Conservation (phyloP, 345 rosid species). For the Microthlaspi erraticum region DNA sequence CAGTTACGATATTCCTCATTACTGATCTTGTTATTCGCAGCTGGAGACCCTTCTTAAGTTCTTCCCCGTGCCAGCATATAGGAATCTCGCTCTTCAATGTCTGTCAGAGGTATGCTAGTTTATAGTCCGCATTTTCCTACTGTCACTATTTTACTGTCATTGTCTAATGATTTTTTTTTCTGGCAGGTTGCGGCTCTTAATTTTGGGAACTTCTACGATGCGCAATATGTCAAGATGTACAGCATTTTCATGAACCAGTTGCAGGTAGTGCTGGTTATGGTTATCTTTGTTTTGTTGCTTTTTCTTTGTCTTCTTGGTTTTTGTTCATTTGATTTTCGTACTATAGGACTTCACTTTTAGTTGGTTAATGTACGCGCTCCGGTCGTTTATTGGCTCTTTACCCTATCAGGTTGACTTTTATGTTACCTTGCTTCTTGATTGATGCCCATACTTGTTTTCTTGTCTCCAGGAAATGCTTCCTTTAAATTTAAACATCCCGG, state of each 20-base stretch:
- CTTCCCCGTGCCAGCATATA: constrained; percentile 76
- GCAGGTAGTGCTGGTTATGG: constrained; percentile 54
- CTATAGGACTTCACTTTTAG: constrained; percentile 9
- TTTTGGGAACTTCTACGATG: constrained; percentile 79
- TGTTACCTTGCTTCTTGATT: constrained; percentile 27
- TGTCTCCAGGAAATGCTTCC: constrained; percentile 68
- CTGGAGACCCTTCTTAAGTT: constrained; percentile 89
- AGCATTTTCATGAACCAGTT: constrained; percentile 75
- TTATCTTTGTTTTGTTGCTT: background rate
- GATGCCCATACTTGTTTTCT: constrained; percentile 12
- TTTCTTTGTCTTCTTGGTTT: too few species aligned
- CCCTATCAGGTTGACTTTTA: constrained; percentile 1
- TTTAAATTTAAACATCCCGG: constrained; percentile 68
- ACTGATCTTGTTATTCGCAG: constrained; percentile 50
- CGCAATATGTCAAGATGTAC: constrained; percentile 83
- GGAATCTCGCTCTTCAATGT: constrained; percentile 94
- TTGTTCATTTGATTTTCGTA: constrained; percentile 8
- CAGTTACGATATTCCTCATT: constrained; percentile 12
- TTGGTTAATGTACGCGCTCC: background rate
- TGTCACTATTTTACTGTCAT: constrained; percentile 9
- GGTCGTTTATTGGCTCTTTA: constrained; percentile 1
- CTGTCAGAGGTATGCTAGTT: constrained; percentile 70
- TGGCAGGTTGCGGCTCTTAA: constrained; percentile 87
- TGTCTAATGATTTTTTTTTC: constrained; percentile 32
- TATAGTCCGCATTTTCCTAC: constrained; percentile 2